Percentiles rank a stretch among this genome's conserved stretches.
Evolutionary conservation across 371 early-diverging fungal species (phyloP).

Genomic region (Apophysomyces variabilis): DNA sequence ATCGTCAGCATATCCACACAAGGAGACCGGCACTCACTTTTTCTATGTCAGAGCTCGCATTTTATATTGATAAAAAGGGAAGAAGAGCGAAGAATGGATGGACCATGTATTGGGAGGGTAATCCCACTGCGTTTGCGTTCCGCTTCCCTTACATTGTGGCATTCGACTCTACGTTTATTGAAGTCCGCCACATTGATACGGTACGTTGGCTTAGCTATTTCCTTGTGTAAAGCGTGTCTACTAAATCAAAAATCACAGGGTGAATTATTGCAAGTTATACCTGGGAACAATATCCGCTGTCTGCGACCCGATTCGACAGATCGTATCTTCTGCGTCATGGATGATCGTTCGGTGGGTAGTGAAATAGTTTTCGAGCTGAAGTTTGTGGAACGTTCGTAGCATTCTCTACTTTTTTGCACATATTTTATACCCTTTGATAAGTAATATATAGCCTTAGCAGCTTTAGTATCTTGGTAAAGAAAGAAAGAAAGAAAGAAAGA

Average conservation of each 20-base stretch:
- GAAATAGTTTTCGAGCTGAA: conserved; percentile 47
- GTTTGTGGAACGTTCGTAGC: conserved; percentile 18
- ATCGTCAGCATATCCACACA: neutral
- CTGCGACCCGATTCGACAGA: conserved; percentile 58
- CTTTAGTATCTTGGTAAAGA: too few species aligned
- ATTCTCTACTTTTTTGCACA: neutral
- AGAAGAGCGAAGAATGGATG: conserved; percentile 32
- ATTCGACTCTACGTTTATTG: conserved; percentile 41
- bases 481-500: too few species aligned
- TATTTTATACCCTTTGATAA: conserved; percentile 12
- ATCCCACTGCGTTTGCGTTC: conserved; percentile 38
- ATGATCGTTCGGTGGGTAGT: conserved; percentile 39
- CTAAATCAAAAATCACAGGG: conserved; percentile 36
- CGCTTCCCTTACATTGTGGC: conserved; percentile 43
- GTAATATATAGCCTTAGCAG: neutral
- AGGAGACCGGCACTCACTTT: neutral
- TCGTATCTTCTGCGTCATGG: conserved; percentile 61
- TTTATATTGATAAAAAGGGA: conserved; percentile 49
- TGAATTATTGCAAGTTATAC: conserved; percentile 66
- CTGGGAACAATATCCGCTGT: conserved; percentile 64
- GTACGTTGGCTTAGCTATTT: conserved; percentile 5
- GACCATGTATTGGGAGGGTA: conserved; percentile 44
- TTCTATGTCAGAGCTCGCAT: conserved; percentile 30
- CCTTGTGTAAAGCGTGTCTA: neutral
- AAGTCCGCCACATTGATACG: conserved; percentile 30